phyloP scores from a whole-genome alignment of 257 asterid species.

The Forsythia viridissima region DNA sequence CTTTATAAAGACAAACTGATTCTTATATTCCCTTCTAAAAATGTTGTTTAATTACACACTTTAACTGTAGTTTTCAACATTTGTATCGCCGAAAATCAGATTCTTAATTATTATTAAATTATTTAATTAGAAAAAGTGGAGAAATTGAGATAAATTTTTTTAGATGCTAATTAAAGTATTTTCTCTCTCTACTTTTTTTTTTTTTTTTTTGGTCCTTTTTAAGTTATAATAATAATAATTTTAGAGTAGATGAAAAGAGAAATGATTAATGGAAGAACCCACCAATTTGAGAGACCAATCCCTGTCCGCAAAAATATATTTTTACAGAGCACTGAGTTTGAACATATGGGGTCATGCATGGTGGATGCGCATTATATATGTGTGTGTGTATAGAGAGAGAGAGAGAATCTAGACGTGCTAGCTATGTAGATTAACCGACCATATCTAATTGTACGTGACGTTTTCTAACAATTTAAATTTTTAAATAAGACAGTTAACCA shows the following conservation, averaged over 20 bases:
- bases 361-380: background rate
- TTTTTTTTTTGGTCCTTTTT: background rate
- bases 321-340: background rate
- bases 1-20: background rate
- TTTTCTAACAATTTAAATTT: too few species aligned
- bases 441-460: background rate
- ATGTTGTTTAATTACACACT: background rate
- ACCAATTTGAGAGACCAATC: background rate
- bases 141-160: background rate
- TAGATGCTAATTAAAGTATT: background rate
- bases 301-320: background rate
- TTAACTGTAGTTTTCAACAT: conserved; percentile 1
- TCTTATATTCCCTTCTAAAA: background rate
- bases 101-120: background rate
- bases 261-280: background rate
- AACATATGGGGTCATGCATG: background rate
- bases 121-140: background rate
- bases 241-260: background rate
- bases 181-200: background rate
- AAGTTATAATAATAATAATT: background rate
- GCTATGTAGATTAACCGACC: background rate
- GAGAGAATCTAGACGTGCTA: background rate
- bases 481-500: too few species aligned
- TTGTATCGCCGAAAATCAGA: background rate
- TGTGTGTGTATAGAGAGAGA: too few species aligned